These are phyloP conservation scores for Entomortierella beljakovae DNA, from an alignment of 192 early-diverging fungal genomes.

Conservation along the genomic window DNA sequence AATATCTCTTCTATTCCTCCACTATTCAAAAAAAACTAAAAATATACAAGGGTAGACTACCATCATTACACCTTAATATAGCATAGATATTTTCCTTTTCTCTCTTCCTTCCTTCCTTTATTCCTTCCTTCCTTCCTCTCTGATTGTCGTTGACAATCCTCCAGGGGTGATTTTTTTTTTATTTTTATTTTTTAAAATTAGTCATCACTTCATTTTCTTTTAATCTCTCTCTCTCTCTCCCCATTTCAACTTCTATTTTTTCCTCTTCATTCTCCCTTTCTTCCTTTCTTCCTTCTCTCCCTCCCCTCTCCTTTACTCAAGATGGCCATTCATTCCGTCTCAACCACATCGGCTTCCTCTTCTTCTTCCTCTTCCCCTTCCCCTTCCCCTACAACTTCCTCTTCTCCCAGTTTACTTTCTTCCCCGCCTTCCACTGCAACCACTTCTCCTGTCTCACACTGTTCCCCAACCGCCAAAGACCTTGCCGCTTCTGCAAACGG, in stretches of 20 bases:
- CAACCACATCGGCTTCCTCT: constrained; percentile 47
- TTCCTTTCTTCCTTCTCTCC: constrained; percentile 3
- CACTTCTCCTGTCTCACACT: constrained; percentile 32
- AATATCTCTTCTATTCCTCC: no score
- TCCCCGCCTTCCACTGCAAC: constrained; percentile 51
- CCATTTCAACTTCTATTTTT: constrained; percentile 5
- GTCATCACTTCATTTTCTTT: background rate
- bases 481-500: background rate
- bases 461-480: constrained; percentile 53
- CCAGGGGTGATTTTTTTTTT: background rate
- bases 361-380: constrained; percentile 54
- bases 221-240: background rate
- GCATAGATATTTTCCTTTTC: background rate
- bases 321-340: constrained; percentile 58
- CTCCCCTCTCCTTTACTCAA: background rate
- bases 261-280: constrained; percentile 1
- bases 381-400: constrained; percentile 50
- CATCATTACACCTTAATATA: background rate
- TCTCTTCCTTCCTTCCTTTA: background rate
- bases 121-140: background rate
- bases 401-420: constrained; percentile 39
- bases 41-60: no score
- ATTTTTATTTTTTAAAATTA: background rate
- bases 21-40: no score
- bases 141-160: background rate